Evolutionary conservation across 2,329 filamentous ascomycete species (phyloP).

Genomic region (Calonectria crousiana): DNA sequence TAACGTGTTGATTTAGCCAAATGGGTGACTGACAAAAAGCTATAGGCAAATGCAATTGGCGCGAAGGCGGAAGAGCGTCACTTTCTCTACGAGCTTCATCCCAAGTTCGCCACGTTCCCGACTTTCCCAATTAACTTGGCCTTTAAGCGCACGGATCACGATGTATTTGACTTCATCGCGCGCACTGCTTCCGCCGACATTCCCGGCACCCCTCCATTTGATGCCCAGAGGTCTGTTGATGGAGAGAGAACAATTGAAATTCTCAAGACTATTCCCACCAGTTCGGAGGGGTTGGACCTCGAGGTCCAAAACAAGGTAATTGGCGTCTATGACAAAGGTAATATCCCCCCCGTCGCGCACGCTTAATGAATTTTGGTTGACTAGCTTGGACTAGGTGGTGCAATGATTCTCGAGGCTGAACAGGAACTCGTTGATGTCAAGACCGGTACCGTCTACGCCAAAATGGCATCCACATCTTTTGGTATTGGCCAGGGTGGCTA

Average conservation of each 20-base stretch:
- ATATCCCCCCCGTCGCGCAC: not conserved
- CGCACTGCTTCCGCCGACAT: conserved; percentile 49
- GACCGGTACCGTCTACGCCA: conserved; percentile 53
- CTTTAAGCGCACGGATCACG: conserved; percentile 59
- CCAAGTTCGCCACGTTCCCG: conserved; percentile 58
- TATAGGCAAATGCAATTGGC: conserved; percentile 54
- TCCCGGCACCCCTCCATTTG: conserved; percentile 55
- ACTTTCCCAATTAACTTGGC: conserved; percentile 60
- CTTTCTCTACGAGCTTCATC: conserved; percentile 59
- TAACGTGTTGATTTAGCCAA: too few species aligned
- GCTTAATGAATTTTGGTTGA: too few species aligned
- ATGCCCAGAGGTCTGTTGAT: conserved; percentile 56
- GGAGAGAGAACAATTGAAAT: conserved; percentile 57
- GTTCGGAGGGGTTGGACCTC: conserved; percentile 51
- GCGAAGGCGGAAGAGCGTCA: conserved; percentile 54
- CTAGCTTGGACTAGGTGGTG: conserved; percentile 43
- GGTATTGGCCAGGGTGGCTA: conserved; percentile 61
- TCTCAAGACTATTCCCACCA: conserved; percentile 50
- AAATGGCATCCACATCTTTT: conserved; percentile 55
- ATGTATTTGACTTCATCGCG: conserved; percentile 57
- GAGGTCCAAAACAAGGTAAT: conserved; percentile 55
- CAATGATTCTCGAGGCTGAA: conserved; percentile 58
- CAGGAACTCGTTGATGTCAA: conserved; percentile 54
- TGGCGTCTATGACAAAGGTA: conserved; percentile 59
- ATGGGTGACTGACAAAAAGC: not conserved